A percentile compares a stretch with the other conserved stretches of the same genome.
These are phyloP conservation scores for Aspergillus sparsus DNA, from an alignment of 495 filamentous ascomycete species.

Conservation along the genomic window DNA sequence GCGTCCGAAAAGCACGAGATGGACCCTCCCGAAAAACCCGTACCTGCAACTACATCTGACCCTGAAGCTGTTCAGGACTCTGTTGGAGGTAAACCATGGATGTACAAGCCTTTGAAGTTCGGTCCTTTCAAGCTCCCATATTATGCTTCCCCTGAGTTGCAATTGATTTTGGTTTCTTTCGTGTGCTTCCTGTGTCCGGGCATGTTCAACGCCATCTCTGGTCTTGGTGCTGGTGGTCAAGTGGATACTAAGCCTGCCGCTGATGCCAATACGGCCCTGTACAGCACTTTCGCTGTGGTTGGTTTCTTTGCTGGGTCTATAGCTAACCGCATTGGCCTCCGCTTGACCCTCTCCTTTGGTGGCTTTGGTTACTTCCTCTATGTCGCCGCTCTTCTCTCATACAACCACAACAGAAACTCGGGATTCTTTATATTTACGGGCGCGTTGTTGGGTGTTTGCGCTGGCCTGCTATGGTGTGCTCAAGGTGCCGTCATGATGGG, in stretches of 20 bases:
- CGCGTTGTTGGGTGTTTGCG: conserved; percentile 68
- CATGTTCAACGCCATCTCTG: conserved; percentile 78
- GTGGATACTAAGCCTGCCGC: conserved; percentile 44
- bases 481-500: conserved; percentile 97
- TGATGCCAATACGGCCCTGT: conserved; percentile 70
- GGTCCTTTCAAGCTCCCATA: conserved; percentile 58
- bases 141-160: conserved; percentile 75
- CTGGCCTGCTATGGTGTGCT: conserved; percentile 85
- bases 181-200: conserved; percentile 91
- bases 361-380: conserved; percentile 89
- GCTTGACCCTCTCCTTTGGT: conserved; percentile 71
- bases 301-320: conserved; percentile 85
- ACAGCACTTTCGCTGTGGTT: conserved; percentile 82
- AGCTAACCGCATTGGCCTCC: conserved; percentile 74
- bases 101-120: conserved; percentile 65
- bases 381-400: conserved; percentile 72
- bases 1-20: conserved; percentile 12
- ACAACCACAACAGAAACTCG: conserved; percentile 71
- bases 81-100: conserved; percentile 54
- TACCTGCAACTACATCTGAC: conserved; percentile 25
- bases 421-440: conserved; percentile 62
- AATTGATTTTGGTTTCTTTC: conserved; percentile 74
- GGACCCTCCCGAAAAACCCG: conserved; percentile 24
- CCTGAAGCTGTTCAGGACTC: conserved; percentile 32
- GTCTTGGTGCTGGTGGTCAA: conserved; percentile 72